phyloP scores from a whole-genome alignment of 208 protist species.

The Leishmania aethiopica region DNA sequence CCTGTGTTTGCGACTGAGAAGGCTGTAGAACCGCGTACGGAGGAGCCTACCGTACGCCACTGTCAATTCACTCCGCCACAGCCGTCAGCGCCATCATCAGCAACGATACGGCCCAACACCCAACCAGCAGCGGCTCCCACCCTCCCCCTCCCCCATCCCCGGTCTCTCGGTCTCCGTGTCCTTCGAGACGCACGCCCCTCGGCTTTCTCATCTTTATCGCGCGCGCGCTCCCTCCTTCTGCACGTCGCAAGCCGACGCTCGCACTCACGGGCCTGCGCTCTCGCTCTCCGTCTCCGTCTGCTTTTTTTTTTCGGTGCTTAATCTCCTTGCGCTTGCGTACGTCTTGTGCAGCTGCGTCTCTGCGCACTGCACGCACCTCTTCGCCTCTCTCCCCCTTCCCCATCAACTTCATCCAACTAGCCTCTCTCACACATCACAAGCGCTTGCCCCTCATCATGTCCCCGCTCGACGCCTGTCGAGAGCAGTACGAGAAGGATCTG shows the following conservation, averaged over 20 bases:
- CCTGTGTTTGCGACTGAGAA: too few species aligned
- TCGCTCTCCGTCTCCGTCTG: neutral
- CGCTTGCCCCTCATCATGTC: conserved; percentile 8
- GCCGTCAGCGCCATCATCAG: too few species aligned
- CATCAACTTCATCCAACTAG: neutral
- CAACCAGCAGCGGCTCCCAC: neutral
- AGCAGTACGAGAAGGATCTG: conserved; percentile 53
- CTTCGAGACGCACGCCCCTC: neutral
- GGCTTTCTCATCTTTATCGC: neutral
- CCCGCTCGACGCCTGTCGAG: conserved; percentile 39
- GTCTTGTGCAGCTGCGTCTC: neutral
- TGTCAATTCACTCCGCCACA: too few species aligned
- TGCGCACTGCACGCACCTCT: neutral
- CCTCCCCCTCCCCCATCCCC: neutral
- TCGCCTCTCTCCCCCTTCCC: neutral
- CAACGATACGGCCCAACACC: neutral
- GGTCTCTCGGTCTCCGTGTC: neutral
- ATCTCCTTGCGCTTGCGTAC: neutral
- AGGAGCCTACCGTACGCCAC: too few species aligned
- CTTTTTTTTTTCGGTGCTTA: neutral
- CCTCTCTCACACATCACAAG: neutral
- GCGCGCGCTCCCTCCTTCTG: neutral
- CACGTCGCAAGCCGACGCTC: neutral
- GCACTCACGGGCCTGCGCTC: neutral
- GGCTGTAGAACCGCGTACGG: too few species aligned